Evolutionary conservation across 352 stramenopile species (phyloP).

Genomic region (Thalassiosira pacifica): DNA sequence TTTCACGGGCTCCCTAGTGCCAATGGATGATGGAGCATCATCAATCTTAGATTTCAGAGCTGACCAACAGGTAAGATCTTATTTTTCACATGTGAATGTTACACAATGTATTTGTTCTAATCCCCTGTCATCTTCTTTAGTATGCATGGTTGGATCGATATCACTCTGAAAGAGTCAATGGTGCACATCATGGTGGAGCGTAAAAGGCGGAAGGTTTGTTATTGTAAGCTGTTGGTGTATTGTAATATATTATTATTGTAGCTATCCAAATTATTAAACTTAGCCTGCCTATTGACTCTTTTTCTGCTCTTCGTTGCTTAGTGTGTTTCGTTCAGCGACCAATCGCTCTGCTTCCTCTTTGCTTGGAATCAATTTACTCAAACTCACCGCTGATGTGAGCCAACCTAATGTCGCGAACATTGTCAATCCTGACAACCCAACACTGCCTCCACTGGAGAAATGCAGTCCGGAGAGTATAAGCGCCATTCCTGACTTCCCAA

Average conservation of each 20-base stretch:
- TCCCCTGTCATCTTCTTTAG: conserved; percentile 14
- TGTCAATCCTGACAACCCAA: conserved; percentile 44
- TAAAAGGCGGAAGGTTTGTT: conserved; percentile 7
- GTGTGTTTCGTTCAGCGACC: conserved; percentile 44
- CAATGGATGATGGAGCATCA: conserved; percentile 46
- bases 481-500: conserved; percentile 82
- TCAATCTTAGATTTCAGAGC: conserved; percentile 51
- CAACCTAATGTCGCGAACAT: conserved; percentile 48
- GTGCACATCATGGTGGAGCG: conserved; percentile 14
- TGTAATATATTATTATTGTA: neutral
- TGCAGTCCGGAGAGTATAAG: conserved; percentile 67
- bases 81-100: neutral
- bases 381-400: conserved; percentile 48
- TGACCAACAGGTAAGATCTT: conserved; percentile 48
- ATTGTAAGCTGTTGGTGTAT: neutral
- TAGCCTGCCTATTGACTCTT: conserved; percentile 7
- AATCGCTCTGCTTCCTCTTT: conserved; percentile 53
- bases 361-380: conserved; percentile 53
- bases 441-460: conserved; percentile 31
- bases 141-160: conserved; percentile 55
- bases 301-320: conserved; percentile 15
- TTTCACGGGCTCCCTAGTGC: conserved; percentile 60
- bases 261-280: neutral
- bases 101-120: neutral
- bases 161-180: conserved; percentile 38